Percentiles rank a stretch among this genome's conserved stretches.
phyloP scores from a whole-genome alignment of 2,329 filamentous ascomycete genomes.

The Pseudogymnoascus sp. region DNA sequence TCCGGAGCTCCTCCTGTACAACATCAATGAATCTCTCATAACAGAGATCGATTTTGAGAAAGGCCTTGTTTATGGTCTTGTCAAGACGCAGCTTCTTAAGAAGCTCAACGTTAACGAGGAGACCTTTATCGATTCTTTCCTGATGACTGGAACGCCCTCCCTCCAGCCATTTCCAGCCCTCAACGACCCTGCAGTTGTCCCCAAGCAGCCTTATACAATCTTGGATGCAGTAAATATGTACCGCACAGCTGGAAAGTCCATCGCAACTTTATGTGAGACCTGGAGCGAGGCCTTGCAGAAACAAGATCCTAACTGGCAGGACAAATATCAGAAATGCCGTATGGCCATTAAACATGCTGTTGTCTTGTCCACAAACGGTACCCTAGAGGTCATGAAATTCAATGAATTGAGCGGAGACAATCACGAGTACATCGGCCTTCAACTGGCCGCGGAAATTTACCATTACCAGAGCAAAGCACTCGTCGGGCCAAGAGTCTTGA shows the following conservation, averaged over 20 bases:
- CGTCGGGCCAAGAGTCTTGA: conserved; percentile 69
- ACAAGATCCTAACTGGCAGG: conserved; percentile 66
- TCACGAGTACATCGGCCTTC: conserved; percentile 82
- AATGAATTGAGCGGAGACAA: conserved; percentile 73
- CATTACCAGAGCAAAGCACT: conserved; percentile 81
- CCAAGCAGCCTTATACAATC: conserved; percentile 48
- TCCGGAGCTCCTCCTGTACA: conserved; percentile 77
- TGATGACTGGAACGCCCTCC: conserved; percentile 77
- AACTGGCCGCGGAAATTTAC: conserved; percentile 81
- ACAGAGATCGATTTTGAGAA: conserved; percentile 57
- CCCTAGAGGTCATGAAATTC: conserved; percentile 64
- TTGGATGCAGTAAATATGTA: conserved; percentile 73
- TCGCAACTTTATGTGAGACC: conserved; percentile 64
- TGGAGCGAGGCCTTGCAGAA: conserved; percentile 71
- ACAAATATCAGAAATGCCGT: conserved; percentile 77
- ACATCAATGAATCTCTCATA: conserved; percentile 66
- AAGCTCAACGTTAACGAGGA: conserved; percentile 57
- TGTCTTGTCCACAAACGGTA: conserved; percentile 54
- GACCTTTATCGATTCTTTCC: conserved; percentile 72
- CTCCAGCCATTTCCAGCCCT: conserved; percentile 72
- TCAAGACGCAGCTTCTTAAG: conserved; percentile 62
- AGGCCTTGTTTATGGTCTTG: conserved; percentile 52
- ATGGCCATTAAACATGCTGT: conserved; percentile 84
- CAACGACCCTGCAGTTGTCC: conserved; percentile 46
- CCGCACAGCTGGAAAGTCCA: conserved; percentile 58